These are phyloP conservation scores for Phytopythium vexans DNA, from an alignment of 352 stramenopile genomes.

Conservation along the genomic window DNA sequence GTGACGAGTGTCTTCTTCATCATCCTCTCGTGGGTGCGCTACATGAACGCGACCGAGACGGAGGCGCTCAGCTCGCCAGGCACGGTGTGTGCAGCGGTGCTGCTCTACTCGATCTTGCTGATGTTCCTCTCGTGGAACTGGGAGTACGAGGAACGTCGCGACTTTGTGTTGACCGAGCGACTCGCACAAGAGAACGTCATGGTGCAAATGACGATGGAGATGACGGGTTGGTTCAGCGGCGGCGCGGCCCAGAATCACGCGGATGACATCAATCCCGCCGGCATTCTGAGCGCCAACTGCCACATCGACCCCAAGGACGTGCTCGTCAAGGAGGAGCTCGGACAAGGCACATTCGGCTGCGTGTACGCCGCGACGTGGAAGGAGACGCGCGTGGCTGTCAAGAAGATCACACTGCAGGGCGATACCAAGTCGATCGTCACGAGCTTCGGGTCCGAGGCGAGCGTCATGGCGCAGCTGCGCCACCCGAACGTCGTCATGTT, in stretches of 20 bases:
- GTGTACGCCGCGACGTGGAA: slow-evolving; percentile 81
- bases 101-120: slow-evolving; percentile 79
- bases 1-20: slow-evolving; percentile 75
- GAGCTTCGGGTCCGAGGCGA: slow-evolving; percentile 77
- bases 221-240: slow-evolving; percentile 85
- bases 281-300: slow-evolving; percentile 74
- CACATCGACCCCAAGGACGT: slow-evolving; percentile 86
- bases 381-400: slow-evolving; percentile 76
- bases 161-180: slow-evolving; percentile 78
- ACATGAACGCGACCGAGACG: slow-evolving; percentile 15
- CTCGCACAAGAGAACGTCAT: slow-evolving; percentile 84
- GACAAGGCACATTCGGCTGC: slow-evolving; percentile 70
- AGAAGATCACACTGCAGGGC: slow-evolving; percentile 80
- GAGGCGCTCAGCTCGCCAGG: slow-evolving; percentile 60
- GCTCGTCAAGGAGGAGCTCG: slow-evolving; percentile 73
- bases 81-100: slow-evolving; percentile 65
- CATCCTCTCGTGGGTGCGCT: slow-evolving; percentile 69
- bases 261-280: slow-evolving; percentile 33
- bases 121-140: slow-evolving; percentile 84
- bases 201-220: slow-evolving; percentile 88
- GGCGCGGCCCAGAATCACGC: slow-evolving; percentile 54
- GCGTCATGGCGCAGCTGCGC: slow-evolving; percentile 79
- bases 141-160: slow-evolving; percentile 85
- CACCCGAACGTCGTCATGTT: slow-evolving; percentile 90
- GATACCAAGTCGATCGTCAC: slow-evolving; percentile 82